Evolutionary conservation across 1,284 basidiomycete species (phyloP).

Genomic region (Retiboletus flavoniger): DNA sequence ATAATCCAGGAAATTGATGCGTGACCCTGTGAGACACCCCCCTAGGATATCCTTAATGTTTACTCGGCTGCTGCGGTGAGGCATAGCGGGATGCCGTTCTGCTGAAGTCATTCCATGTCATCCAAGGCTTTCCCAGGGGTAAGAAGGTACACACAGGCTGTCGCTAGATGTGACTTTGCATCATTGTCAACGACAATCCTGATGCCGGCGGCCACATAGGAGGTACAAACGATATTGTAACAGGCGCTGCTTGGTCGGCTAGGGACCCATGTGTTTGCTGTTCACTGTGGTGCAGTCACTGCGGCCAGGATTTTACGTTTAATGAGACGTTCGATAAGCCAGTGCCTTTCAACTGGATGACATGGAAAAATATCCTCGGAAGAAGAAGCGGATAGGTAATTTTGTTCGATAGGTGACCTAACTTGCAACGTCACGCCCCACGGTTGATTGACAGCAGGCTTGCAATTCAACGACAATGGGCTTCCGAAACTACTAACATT

Average conservation of each 20-base stretch:
- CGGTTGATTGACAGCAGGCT: neutral
- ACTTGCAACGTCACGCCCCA: conserved; percentile 5
- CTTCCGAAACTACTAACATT: neutral
- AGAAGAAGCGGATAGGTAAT: neutral
- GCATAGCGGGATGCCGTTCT: neutral
- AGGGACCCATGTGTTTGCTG: neutral
- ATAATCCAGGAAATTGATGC: neutral
- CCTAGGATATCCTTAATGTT: neutral
- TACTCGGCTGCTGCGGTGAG: neutral
- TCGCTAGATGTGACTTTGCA: conserved; percentile 5
- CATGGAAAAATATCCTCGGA: neutral
- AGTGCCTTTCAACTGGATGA: neutral
- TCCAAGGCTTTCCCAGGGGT: conserved; percentile 4
- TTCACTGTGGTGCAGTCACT: conserved; percentile 1
- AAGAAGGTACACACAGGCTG: neutral
- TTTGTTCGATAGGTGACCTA: neutral
- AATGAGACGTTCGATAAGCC: neutral
- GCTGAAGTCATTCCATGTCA: conserved; percentile 7
- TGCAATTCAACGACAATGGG: neutral
- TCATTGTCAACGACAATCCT: neutral
- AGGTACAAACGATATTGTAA: neutral
- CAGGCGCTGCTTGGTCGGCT: neutral
- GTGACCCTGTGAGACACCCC: neutral
- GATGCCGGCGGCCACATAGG: conserved; percentile 6
- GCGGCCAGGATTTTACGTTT: conserved; percentile 12